phyloP scores from a whole-genome alignment of 768 basidiomycete genomes.

The Lyophyllum decastes region DNA sequence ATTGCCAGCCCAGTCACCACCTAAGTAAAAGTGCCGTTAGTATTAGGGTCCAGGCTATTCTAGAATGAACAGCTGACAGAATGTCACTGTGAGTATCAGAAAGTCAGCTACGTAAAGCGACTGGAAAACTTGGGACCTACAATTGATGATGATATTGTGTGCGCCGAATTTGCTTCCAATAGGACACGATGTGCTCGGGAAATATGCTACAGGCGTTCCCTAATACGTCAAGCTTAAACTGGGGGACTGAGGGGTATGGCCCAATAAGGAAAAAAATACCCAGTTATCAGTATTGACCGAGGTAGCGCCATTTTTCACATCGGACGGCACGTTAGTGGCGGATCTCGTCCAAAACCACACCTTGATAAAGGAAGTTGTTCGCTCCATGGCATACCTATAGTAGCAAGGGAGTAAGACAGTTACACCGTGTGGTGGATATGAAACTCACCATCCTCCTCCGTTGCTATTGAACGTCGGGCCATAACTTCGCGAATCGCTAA shows the following conservation, averaged over 20 bases:
- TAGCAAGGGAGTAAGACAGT: neutral
- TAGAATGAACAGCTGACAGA: constrained; percentile 45
- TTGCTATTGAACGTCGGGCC: constrained; percentile 58
- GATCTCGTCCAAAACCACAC: constrained; percentile 73
- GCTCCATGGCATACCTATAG: constrained; percentile 62
- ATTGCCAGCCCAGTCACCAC: constrained; percentile 60
- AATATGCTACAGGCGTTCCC: constrained; percentile 63
- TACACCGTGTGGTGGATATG: neutral
- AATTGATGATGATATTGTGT: constrained; percentile 68
- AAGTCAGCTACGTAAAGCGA: neutral
- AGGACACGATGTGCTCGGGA: constrained; percentile 61
- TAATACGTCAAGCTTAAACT: constrained; percentile 16
- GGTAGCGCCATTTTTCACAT: constrained; percentile 41
- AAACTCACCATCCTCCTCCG: constrained; percentile 62
- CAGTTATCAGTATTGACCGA: constrained; percentile 52
- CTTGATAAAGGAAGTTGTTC: constrained; percentile 57
- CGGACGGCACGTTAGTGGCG: constrained; percentile 42
- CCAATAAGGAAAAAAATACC: constrained; percentile 33
- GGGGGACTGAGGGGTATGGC: neutral
- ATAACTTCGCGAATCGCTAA: constrained; percentile 44
- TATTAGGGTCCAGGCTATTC: neutral
- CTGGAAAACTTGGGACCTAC: constrained; percentile 25
- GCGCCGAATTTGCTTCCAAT: constrained; percentile 52
- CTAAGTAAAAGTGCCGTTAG: constrained; percentile 25
- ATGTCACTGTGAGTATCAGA: constrained; percentile 41